Evolutionary conservation across 2,329 filamentous ascomycete genomes (phyloP).

Genomic region (Parastagonospora nodorum): DNA sequence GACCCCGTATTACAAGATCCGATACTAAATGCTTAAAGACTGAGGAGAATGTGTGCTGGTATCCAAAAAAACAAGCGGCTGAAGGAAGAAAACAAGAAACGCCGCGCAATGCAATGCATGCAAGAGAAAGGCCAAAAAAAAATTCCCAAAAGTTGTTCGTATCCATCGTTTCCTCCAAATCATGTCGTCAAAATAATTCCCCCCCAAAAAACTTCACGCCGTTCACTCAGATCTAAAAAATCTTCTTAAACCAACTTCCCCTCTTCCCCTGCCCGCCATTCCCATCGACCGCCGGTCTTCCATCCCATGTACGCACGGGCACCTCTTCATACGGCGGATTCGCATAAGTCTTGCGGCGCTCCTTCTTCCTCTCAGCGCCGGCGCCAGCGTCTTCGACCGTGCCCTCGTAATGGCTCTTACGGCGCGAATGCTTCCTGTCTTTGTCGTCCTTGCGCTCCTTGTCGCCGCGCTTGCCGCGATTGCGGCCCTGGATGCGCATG

Average conservation of each 20-base stretch:
- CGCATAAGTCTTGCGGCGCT: conserved; percentile 39
- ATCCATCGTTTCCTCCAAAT: not conserved
- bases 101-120: not conserved
- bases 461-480: conserved; percentile 36
- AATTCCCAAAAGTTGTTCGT: too few species aligned
- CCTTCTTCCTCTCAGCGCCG: conserved; percentile 28
- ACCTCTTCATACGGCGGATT: conserved; percentile 36
- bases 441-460: conserved; percentile 27
- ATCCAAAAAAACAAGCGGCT: not conserved
- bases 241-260: conserved; percentile 56
- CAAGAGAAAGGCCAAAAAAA: not conserved
- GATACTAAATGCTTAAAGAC: not conserved
- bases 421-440: conserved; percentile 34
- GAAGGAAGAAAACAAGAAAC: not conserved
- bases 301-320: conserved; percentile 48
- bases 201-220: conserved; percentile 2
- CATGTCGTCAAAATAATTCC: not conserved
- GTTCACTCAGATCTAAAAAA: conserved; percentile 35
- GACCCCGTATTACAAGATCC: not conserved
- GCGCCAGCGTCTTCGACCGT: conserved; percentile 21
- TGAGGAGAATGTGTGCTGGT: not conserved
- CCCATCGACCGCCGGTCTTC: conserved; percentile 41
- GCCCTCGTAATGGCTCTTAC: conserved; percentile 32
- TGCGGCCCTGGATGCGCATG: conserved; percentile 39
- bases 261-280: conserved; percentile 41